Conservation (phyloP, 2,329 filamentous ascomycete genomes). For the Trichoderma aggressivum region DNA sequence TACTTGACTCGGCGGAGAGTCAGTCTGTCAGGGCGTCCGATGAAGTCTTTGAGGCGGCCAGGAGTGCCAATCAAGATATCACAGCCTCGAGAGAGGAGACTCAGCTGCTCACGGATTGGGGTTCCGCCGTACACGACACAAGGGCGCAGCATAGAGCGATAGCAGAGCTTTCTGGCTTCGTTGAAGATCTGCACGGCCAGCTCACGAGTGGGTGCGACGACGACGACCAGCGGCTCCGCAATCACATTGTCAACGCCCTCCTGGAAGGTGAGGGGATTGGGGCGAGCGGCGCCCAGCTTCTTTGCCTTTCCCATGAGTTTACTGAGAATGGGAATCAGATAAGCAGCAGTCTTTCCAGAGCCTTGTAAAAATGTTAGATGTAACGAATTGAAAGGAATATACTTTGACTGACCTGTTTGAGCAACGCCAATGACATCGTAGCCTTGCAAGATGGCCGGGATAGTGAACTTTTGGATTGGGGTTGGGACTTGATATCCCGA, state of each 20-base stretch:
- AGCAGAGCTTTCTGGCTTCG: slow-evolving; percentile 87
- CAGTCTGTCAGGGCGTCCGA: slow-evolving; percentile 65
- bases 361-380: slow-evolving; percentile 48
- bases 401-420: slow-evolving; percentile 68
- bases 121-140: slow-evolving; percentile 86
- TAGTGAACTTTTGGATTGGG: slow-evolving; percentile 80
- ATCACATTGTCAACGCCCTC: slow-evolving; percentile 49
- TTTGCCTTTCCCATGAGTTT: slow-evolving; percentile 95
- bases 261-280: slow-evolving; percentile 58
- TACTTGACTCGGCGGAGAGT: slow-evolving; percentile 75
- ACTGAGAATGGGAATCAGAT: slow-evolving; percentile 82
- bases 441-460: slow-evolving; percentile 73
- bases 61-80: slow-evolving; percentile 87
- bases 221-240: slow-evolving; percentile 83
- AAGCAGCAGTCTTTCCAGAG: slow-evolving; percentile 94
- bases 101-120: slow-evolving; percentile 64
- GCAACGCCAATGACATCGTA: slow-evolving; percentile 85
- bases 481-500: slow-evolving; percentile 72
- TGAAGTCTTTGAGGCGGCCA: slow-evolving; percentile 81
- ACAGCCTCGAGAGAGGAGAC: slow-evolving; percentile 76
- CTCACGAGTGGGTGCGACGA: slow-evolving; percentile 85
- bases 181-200: slow-evolving; percentile 93
- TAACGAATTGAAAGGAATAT: background rate
- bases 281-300: slow-evolving; percentile 75
- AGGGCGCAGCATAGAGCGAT: slow-evolving; percentile 90